Base-by-base conservation (phyloP, 495 filamentous ascomycete species). In the Bacidia gigantensis region DNA sequence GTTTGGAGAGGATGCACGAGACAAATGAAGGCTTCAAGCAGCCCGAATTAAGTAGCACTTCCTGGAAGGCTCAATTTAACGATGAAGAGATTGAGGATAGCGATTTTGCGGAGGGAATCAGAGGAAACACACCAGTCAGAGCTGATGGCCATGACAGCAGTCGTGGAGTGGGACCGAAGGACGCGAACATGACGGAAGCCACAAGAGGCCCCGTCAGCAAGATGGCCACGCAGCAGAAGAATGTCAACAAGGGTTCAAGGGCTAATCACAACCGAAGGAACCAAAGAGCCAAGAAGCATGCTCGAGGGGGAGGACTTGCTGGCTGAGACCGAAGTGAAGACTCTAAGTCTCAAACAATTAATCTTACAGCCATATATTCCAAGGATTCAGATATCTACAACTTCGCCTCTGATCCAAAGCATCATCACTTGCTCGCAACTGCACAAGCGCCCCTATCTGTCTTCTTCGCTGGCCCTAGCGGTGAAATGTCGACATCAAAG, bases 401-500 rank as follows among this genome's bases (percentile, higher is more conserved):
- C 20, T 10, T 10, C n/a, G 32, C n/a, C 32, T n/a, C 32, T 39
- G 32, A 10, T 12, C 2, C 1, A 10, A 26, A 12, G 23, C 38
- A 23, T 2, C 35, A 24, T 55, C 47, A 73, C 35, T 65, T 62
- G 52, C 68, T 83, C 53, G 82, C 77, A 64, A 84, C 86, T 18
- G 86, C 87, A 65, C 87, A 94, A 40, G 60, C 67, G 0, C 86
- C 87, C 78, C 92, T 82, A 60, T 93, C 85, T 55, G 71, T 59
- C 68, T 74, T 76, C 62, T 79, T 72, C 22, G 72, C 78, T 11
- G 74, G 71, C 0, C 77, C 77, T 29, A 75, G 71, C 0, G 89
- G 87, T 49, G 80, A 77, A 55, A 95, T 89, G 65, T 95, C 89
- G 64, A 97, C 93, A 62, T 92, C 87, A 59, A 95, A 95, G 49